Conservation (phyloP, 140 eudicot species). For the Ambrosia hybrid region DNA sequence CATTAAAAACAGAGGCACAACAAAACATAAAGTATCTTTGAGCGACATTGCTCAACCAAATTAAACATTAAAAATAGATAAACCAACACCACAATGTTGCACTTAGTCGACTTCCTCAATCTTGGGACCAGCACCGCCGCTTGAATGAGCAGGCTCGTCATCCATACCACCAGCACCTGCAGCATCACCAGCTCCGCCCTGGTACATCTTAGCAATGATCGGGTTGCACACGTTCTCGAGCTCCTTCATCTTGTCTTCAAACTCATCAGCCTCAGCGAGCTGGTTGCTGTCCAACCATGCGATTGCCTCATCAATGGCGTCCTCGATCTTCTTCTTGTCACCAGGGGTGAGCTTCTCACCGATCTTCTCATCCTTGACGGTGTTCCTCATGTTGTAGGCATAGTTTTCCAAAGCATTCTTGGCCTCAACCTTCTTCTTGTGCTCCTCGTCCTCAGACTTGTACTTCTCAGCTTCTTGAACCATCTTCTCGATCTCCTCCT, state of each 20-base stretch:
- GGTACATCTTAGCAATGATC: conserved; percentile 64
- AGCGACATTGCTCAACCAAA: conserved; percentile 12
- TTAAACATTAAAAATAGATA: conserved; percentile 4
- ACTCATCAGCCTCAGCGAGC: conserved; percentile 60
- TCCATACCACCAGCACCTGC: conserved; percentile 48
- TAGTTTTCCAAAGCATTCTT: conserved; percentile 63
- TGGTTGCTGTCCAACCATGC: conserved; percentile 64
- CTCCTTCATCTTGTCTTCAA: conserved; percentile 69
- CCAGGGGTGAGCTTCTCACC: conserved; percentile 49
- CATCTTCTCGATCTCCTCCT: conserved; percentile 68
- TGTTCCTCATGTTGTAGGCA: conserved; percentile 66
- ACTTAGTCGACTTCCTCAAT: conserved; percentile 69
- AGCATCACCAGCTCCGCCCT: conserved; percentile 48
- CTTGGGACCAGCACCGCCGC: conserved; percentile 70
- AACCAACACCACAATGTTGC: neutral
- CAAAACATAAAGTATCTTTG: neutral
- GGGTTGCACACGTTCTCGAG: conserved; percentile 57
- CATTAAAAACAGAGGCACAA: conserved; percentile 22
- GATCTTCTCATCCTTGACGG: conserved; percentile 61
- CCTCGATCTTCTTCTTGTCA: conserved; percentile 68
- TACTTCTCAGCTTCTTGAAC: conserved; percentile 69
- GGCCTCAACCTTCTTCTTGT: conserved; percentile 69
- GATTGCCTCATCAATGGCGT: conserved; percentile 57
- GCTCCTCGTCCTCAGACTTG: conserved; percentile 67
- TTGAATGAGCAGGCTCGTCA: conserved; percentile 50